Evolutionary conservation across 306 rosid species (phyloP).

Genomic region (Biancaea sappan): DNA sequence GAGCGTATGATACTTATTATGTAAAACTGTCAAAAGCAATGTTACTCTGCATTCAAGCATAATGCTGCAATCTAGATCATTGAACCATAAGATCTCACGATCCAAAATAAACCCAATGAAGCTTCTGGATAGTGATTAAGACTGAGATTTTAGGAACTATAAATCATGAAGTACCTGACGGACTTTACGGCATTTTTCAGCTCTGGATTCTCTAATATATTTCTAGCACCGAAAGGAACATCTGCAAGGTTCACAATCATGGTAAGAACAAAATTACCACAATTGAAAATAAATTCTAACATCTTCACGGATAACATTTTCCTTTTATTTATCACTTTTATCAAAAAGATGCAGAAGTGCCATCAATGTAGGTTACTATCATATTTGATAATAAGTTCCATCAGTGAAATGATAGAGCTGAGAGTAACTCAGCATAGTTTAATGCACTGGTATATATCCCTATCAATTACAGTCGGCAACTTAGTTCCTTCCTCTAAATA

Average conservation of each 20-base stretch:
- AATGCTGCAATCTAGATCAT: not conserved
- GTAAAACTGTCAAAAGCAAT: not conserved
- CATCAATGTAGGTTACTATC: too few relatives aligned
- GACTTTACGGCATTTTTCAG: constrained; percentile 88
- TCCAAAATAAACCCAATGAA: not conserved
- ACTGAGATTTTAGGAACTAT: not conserved
- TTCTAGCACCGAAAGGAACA: constrained; percentile 83
- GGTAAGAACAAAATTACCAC: not conserved
- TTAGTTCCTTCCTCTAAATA: not conserved
- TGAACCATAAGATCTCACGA: not conserved
- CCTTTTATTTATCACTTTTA: not conserved
- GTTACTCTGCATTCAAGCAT: not conserved
- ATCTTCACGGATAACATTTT: not conserved
- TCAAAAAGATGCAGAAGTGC: not conserved
- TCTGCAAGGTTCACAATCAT: constrained; percentile 49
- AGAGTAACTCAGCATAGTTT: not conserved
- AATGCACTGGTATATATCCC: not conserved
- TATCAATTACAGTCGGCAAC: not conserved
- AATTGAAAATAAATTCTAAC: not conserved
- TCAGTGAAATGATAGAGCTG: too few relatives aligned
- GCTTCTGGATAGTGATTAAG: not conserved
- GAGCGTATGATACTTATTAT: not conserved
- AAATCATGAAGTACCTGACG: constrained; percentile 59
- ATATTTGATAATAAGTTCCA: too few relatives aligned
- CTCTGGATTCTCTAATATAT: constrained; percentile 80